Percentiles rank a stretch among this genome's conserved stretches.
These are phyloP conservation scores for Elsinoe fawcettii DNA, from an alignment of 2,329 filamentous ascomycete species.

Conservation along the genomic window DNA sequence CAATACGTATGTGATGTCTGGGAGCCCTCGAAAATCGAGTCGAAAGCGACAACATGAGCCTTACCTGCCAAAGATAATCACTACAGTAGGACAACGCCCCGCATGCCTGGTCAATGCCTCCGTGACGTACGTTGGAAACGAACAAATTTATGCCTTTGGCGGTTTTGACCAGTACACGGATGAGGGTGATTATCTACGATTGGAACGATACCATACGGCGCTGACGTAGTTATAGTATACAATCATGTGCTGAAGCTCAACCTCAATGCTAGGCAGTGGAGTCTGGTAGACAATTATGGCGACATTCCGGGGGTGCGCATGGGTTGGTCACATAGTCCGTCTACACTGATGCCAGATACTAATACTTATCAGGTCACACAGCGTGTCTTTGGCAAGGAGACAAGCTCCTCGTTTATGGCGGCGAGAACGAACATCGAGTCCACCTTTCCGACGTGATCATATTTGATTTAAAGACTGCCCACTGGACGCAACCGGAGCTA, in stretches of 20 bases:
- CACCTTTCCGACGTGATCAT: slow-evolving; percentile 94
- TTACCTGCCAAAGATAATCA: slow-evolving; percentile 75
- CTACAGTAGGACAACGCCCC: slow-evolving; percentile 56
- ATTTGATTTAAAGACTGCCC: slow-evolving; percentile 86
- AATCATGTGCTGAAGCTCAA: slow-evolving; percentile 92
- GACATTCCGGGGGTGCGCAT: slow-evolving; percentile 95
- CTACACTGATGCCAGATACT: slow-evolving; percentile 13
- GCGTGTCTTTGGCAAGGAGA: slow-evolving; percentile 88
- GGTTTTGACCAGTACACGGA: slow-evolving; percentile 99
- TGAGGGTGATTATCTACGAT: slow-evolving; percentile 49
- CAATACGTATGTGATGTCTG: slow-evolving; percentile 87
- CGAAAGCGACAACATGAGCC: slow-evolving; percentile 54
- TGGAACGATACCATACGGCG: background rate
- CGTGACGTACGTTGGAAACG: slow-evolving; percentile 96
- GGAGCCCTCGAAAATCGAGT: slow-evolving; percentile 64
- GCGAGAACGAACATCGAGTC: slow-evolving; percentile 93
- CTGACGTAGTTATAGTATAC: slow-evolving; percentile 53
- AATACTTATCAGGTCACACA: slow-evolving; percentile 62
- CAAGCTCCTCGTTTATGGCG: slow-evolving; percentile 94
- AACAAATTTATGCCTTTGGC: slow-evolving; percentile 95
- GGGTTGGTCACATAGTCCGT: slow-evolving; percentile 51
- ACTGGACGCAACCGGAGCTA: slow-evolving; percentile 90
- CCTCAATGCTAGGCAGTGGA: slow-evolving; percentile 84
- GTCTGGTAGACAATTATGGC: slow-evolving; percentile 93
- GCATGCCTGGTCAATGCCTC: slow-evolving; percentile 96